Evolutionary conservation across 371 early-diverging fungal genomes (phyloP).

Genomic region (Basidiobolus meristosporus): DNA sequence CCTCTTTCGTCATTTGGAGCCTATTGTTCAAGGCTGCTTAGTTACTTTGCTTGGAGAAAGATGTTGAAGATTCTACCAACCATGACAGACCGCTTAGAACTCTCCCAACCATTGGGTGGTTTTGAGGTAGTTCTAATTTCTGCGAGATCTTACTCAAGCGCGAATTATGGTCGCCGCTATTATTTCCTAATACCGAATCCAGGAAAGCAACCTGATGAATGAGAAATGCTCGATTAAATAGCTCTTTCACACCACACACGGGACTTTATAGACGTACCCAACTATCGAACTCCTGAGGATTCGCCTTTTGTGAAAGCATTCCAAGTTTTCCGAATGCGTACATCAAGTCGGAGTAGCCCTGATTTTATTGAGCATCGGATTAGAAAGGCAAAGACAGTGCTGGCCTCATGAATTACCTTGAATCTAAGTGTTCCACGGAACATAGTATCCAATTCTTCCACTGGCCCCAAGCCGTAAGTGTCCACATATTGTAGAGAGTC

Average conservation of each 20-base stretch:
- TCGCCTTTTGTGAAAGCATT: constrained; percentile 15
- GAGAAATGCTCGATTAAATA: too few relatives aligned
- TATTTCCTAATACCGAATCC: too few relatives aligned
- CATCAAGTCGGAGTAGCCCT: constrained; percentile 41
- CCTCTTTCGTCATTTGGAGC: neutral
- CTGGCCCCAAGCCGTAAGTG: constrained; percentile 36
- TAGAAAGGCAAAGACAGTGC: neutral
- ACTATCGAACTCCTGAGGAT: constrained; percentile 8
- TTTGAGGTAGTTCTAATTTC: constrained; percentile 7
- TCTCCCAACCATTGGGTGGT: neutral
- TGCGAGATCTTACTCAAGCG: constrained; percentile 13
- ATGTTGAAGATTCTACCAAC: neutral
- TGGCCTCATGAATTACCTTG: constrained; percentile 16
- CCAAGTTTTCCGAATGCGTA: constrained; percentile 36
- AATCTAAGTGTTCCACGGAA: constrained; percentile 75
- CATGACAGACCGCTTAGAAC: constrained; percentile 1
- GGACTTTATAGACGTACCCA: constrained; percentile 16
- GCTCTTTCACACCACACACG: too few relatives aligned
- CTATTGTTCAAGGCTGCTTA: neutral
- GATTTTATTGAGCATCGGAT: neutral
- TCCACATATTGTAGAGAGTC: constrained; percentile 48
- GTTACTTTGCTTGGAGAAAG: too few relatives aligned
- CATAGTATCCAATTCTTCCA: constrained; percentile 54
- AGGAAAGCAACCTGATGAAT: too few relatives aligned
- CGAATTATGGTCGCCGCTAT: constrained; percentile 6